Evolutionary conservation across 2,329 filamentous ascomycete genomes (phyloP).

Genomic region (Exutisphaerella laricina): DNA sequence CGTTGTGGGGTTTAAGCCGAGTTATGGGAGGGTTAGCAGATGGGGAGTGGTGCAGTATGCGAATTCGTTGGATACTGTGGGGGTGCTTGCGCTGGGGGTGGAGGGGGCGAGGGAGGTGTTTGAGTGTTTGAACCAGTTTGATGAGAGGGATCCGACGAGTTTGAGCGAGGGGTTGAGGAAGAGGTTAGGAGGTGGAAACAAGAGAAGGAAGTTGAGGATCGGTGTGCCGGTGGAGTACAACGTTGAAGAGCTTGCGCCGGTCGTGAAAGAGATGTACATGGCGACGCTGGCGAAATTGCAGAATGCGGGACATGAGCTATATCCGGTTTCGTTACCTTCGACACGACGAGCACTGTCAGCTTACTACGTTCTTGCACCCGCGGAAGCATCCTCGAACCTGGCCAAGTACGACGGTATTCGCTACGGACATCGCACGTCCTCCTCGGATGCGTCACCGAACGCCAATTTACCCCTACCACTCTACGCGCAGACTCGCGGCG

Average conservation of each 20-base stretch:
- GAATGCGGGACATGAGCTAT: slow-evolving; percentile 61
- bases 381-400: slow-evolving; percentile 91
- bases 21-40: slow-evolving; percentile 79
- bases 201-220: slow-evolving; percentile 41
- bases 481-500: slow-evolving; percentile 69
- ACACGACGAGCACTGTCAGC: slow-evolving; percentile 82
- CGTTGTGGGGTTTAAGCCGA: slow-evolving; percentile 81
- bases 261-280: slow-evolving; percentile 66
- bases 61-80: slow-evolving; percentile 88
- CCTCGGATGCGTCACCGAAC: slow-evolving; percentile 45
- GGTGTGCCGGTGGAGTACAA: slow-evolving; percentile 75
- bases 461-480: slow-evolving; percentile 39
- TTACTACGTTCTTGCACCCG: slow-evolving; percentile 92
- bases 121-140: slow-evolving; percentile 52
- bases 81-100: slow-evolving; percentile 59
- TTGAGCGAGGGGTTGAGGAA: slow-evolving; percentile 53
- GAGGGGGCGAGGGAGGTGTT: slow-evolving; percentile 44
- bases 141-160: slow-evolving; percentile 70
- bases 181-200: slow-evolving; percentile 31
- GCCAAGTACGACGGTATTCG: slow-evolving; percentile 97
- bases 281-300: slow-evolving; percentile 56
- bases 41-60: slow-evolving; percentile 87
- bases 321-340: slow-evolving; percentile 72
- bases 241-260: slow-evolving; percentile 67
- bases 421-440: slow-evolving; percentile 61